These are phyloP conservation scores for Fusarium tupiense DNA, from an alignment of 2,329 filamentous ascomycete species.

Conservation along the genomic window DNA sequence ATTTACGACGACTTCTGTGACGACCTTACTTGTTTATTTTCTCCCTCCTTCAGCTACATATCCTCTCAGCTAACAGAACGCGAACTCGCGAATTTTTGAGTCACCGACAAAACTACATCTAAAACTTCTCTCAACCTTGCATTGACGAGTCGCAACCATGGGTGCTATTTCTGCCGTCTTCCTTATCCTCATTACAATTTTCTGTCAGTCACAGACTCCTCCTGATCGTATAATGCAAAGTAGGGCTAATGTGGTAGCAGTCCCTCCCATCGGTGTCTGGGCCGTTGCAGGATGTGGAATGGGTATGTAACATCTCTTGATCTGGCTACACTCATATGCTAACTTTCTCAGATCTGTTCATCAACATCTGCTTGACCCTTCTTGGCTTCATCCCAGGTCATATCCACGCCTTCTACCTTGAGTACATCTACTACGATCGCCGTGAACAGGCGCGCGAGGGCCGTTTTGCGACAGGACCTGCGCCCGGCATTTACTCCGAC, in stretches of 20 bases:
- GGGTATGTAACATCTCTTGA: slow-evolving; percentile 47
- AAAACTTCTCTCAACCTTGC: not conserved
- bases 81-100: not conserved
- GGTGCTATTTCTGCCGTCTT: slow-evolving; percentile 59
- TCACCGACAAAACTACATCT: not conserved
- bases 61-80: not conserved
- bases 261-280: slow-evolving; percentile 73
- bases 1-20: slow-evolving; percentile 3
- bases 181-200: slow-evolving; percentile 61
- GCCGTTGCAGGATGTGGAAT: slow-evolving; percentile 71
- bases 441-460: slow-evolving; percentile 70
- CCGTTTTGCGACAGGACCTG: slow-evolving; percentile 60
- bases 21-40: not conserved
- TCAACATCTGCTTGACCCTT: slow-evolving; percentile 74
- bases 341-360: slow-evolving; percentile 61
- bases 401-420: slow-evolving; percentile 82
- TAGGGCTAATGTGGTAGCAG: slow-evolving; percentile 53
- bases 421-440: slow-evolving; percentile 85
- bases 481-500: slow-evolving; percentile 77
- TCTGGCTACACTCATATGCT: not conserved
- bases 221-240: not conserved
- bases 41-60: not conserved
- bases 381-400: slow-evolving; percentile 81
- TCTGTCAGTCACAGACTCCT: slow-evolving; percentile 54
- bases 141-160: slow-evolving; percentile 52